Percentiles rank a stretch among this genome's conserved stretches.
These are phyloP conservation scores for Sequoiadendron giganteum DNA, from an alignment of 75 land plant genomes.

Conservation along the genomic window DNA sequence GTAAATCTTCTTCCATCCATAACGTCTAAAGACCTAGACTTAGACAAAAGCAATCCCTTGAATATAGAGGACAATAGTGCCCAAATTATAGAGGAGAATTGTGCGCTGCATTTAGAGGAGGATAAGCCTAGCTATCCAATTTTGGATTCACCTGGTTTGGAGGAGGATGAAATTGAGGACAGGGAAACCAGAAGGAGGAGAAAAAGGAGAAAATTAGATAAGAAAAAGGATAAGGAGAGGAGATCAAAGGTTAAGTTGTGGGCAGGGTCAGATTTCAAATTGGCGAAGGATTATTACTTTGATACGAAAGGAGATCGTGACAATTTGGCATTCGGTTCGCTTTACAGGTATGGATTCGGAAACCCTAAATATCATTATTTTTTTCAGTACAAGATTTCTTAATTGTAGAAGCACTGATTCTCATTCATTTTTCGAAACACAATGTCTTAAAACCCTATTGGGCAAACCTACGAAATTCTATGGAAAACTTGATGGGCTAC, in stretches of 20 bases:
- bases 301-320: conserved; percentile 81
- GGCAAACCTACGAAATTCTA: not conserved
- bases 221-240: conserved; percentile 16
- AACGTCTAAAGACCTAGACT: not conserved
- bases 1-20: not conserved
- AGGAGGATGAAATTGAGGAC: not conserved
- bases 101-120: not conserved
- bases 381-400: not conserved
- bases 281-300: conserved; percentile 76
- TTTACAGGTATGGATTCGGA: conserved; percentile 66
- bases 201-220: conserved; percentile 25
- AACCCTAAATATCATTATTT: not conserved
- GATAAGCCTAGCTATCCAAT: conserved; percentile 4
- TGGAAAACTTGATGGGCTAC: not conserved
- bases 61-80: not conserved
- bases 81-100: not conserved
- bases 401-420: not conserved
- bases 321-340: conserved; percentile 81
- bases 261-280: conserved; percentile 18
- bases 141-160: conserved; percentile 1
- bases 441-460: not conserved
- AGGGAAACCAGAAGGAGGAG: conserved; percentile 29
- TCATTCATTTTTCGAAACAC: not conserved
- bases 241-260: conserved; percentile 27
- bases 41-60: too few relatives aligned